phyloP scores from a whole-genome alignment of 352 stramenopile genomes.

The Pythium scleroteichum region DNA sequence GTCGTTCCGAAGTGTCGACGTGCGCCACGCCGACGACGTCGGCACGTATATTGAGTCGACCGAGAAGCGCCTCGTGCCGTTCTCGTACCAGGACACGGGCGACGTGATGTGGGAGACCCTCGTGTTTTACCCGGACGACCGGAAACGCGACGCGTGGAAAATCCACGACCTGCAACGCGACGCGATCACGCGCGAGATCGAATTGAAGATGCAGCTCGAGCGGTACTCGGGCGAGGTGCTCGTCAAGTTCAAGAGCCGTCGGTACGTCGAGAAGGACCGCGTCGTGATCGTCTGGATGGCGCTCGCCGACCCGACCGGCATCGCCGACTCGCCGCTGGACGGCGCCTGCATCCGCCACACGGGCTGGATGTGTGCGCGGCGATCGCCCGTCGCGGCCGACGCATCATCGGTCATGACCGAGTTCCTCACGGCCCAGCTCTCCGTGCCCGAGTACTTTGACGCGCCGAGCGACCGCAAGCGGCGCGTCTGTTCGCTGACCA shows the following conservation, averaged over 20 bases:
- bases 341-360: constrained; percentile 19
- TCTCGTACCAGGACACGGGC: background rate
- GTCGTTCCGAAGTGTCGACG: constrained; percentile 16
- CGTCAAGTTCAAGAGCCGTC: constrained; percentile 9
- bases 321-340: constrained; percentile 7
- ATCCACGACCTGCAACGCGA: background rate
- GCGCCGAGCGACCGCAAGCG: constrained; percentile 9
- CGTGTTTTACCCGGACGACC: constrained; percentile 1
- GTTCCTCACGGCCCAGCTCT: constrained; percentile 10
- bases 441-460: constrained; percentile 15
- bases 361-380: constrained; percentile 15
- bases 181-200: background rate
- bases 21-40: background rate
- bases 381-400: background rate
- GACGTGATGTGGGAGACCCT: constrained; percentile 19
- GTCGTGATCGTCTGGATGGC: constrained; percentile 24
- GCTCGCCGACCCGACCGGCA: constrained; percentile 12
- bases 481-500: constrained; percentile 12
- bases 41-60: constrained; percentile 18
- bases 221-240: constrained; percentile 14
- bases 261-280: constrained; percentile 14
- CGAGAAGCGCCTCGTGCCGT: constrained; percentile 18
- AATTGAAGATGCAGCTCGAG: constrained; percentile 11
- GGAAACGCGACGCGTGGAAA: background rate
- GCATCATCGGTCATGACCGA: constrained; percentile 7